Conservation (phyloP, 345 rosid genomes). For the rapeseed (Brassica napus) region DNA sequence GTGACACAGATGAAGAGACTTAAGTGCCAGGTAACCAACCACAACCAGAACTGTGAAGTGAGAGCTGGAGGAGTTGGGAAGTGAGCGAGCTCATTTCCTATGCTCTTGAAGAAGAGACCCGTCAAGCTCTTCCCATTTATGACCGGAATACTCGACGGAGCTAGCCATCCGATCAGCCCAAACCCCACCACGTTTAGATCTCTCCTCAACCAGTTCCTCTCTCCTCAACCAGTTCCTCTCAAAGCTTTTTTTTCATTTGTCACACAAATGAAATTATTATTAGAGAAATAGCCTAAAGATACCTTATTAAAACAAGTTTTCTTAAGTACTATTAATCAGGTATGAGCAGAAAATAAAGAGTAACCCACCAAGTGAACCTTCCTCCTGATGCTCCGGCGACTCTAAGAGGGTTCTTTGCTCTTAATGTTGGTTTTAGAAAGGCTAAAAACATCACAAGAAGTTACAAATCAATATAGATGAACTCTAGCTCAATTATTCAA, state of each 20-base stretch:
- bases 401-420: conserved; percentile 61
- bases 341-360: too few relatives aligned
- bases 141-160: conserved; percentile 87
- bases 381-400: conserved; percentile 56
- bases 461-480: too few relatives aligned
- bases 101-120: conserved; percentile 90
- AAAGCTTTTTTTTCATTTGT: conserved; percentile 49
- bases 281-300: background rate
- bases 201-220: conserved; percentile 51
- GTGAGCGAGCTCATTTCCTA: conserved; percentile 88
- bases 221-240: conserved; percentile 49
- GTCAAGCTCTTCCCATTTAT: conserved; percentile 87
- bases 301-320: background rate
- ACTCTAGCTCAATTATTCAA: background rate
- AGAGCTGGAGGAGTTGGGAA: conserved; percentile 84
- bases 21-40: conserved; percentile 83
- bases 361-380: conserved; percentile 55
- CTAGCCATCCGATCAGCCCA: conserved; percentile 88
- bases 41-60: conserved; percentile 78
- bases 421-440: conserved; percentile 54
- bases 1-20: conserved; percentile 85
- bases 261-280: background rate
- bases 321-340: background rate
- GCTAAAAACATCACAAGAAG: conserved; percentile 37
- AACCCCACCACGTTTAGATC: conserved; percentile 85